phyloP scores from a whole-genome alignment of 2,329 filamentous ascomycete genomes.

The Penicillium hordei region DNA sequence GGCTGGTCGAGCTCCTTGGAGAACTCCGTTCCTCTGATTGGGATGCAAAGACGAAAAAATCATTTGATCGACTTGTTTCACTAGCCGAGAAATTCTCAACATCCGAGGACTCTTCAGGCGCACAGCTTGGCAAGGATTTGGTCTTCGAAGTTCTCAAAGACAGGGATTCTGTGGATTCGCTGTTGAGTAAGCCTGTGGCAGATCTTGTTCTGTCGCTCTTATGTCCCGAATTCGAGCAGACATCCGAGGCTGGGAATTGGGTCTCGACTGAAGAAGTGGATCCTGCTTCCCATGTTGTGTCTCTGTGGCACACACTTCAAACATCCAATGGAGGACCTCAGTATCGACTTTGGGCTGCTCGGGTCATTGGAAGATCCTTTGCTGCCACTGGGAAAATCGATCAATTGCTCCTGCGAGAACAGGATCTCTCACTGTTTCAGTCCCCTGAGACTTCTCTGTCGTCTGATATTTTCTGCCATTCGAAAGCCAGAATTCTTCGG shows the following conservation, averaged over 20 bases:
- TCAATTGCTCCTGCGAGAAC: slow-evolving; percentile 49
- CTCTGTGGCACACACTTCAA: slow-evolving; percentile 75
- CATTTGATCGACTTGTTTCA: slow-evolving; percentile 66
- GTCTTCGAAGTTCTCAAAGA: slow-evolving; percentile 79
- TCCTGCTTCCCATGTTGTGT: slow-evolving; percentile 61
- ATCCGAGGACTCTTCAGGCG: slow-evolving; percentile 67
- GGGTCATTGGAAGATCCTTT: slow-evolving; percentile 80
- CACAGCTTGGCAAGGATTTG: slow-evolving; percentile 74
- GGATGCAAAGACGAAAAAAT: slow-evolving; percentile 50
- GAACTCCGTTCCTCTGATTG: slow-evolving; percentile 58
- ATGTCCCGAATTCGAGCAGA: slow-evolving; percentile 70
- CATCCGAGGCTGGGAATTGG: slow-evolving; percentile 60
- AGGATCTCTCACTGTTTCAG: slow-evolving; percentile 32
- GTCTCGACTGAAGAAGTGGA: slow-evolving; percentile 67
- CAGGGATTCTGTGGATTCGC: slow-evolving; percentile 57
- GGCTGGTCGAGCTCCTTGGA: slow-evolving; percentile 71
- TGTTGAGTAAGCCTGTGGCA: slow-evolving; percentile 70
- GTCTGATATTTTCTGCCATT: slow-evolving; percentile 37
- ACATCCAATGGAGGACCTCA: slow-evolving; percentile 62
- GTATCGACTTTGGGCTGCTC: slow-evolving; percentile 82
- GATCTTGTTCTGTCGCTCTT: slow-evolving; percentile 52
- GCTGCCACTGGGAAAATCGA: slow-evolving; percentile 67
- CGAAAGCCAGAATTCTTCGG: slow-evolving; percentile 63
- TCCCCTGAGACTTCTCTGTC: slow-evolving; percentile 3
- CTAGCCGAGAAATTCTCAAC: slow-evolving; percentile 67